Evolutionary conservation across 768 basidiomycete species (phyloP).

Genomic region (Suillus subluteus): DNA sequence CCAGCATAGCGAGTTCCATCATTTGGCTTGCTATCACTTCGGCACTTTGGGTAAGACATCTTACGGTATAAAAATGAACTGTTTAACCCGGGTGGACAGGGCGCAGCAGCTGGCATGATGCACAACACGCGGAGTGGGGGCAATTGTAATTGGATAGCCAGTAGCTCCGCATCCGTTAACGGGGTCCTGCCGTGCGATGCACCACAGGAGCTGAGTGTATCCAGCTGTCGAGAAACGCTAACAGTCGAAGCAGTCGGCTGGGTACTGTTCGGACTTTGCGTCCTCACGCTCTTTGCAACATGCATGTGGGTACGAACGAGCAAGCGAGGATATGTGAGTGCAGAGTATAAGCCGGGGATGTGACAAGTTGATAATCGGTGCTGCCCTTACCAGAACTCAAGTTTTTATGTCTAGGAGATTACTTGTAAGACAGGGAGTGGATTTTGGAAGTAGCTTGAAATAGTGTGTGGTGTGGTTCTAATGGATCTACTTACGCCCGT

Average conservation of each 20-base stretch:
- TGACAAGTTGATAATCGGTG: slow-evolving; percentile 23
- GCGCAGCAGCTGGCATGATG: slow-evolving; percentile 68
- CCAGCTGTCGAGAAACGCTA: slow-evolving; percentile 70
- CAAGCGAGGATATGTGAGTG: slow-evolving; percentile 43
- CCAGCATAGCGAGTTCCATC: slow-evolving; percentile 78
- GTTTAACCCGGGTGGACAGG: slow-evolving; percentile 44
- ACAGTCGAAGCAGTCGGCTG: slow-evolving; percentile 78
- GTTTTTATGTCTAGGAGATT: slow-evolving; percentile 34
- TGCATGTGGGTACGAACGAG: slow-evolving; percentile 52
- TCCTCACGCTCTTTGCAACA: slow-evolving; percentile 57
- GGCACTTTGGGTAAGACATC: slow-evolving; percentile 61
- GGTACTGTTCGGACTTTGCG: slow-evolving; percentile 70
- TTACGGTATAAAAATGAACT: not conserved
- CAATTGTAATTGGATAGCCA: slow-evolving; percentile 55
- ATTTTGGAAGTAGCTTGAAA: slow-evolving; percentile 1
- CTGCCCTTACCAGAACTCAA: slow-evolving; percentile 33
- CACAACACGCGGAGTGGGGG: slow-evolving; percentile 63
- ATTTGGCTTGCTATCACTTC: slow-evolving; percentile 71
- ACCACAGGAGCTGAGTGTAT: slow-evolving; percentile 23
- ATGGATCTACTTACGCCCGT: not conserved
- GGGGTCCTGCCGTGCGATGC: slow-evolving; percentile 28
- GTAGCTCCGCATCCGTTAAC: slow-evolving; percentile 32
- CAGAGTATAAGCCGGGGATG: slow-evolving; percentile 40
- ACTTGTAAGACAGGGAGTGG: not conserved
- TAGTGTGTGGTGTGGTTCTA: not conserved